Conservation (phyloP, 148 eudicot genomes). For the Chenopodium berlandieri region DNA sequence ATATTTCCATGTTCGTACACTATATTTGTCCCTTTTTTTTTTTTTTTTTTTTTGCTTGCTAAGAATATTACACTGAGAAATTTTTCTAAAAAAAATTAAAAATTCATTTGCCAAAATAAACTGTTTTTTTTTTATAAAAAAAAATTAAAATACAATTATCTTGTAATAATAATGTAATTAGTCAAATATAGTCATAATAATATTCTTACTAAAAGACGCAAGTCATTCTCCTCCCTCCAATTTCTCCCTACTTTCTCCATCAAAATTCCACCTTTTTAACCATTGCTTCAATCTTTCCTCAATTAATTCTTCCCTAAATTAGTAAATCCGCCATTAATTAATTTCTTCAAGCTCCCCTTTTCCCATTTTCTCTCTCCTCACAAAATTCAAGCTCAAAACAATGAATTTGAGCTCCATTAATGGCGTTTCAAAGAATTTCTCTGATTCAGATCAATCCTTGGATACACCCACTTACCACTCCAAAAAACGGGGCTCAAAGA, state of each 20-base stretch:
- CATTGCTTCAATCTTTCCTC: neutral
- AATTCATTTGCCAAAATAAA: too few relatives aligned
- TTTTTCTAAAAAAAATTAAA: too few relatives aligned
- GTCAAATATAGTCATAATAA: conserved; percentile 22
- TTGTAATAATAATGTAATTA: neutral
- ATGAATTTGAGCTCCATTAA: conserved; percentile 27
- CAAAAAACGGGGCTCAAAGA: conserved; percentile 21
- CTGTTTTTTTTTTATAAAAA: too few relatives aligned
- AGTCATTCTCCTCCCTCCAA: conserved; percentile 30
- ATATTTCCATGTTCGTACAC: too few relatives aligned
- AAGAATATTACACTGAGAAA: too few relatives aligned
- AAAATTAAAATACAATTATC: too few relatives aligned
- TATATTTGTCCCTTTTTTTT: too few relatives aligned
- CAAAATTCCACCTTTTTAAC: neutral
- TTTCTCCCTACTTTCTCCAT: neutral
- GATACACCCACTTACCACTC: conserved; percentile 12
- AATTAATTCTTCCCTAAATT: neutral
- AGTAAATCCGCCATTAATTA: neutral
- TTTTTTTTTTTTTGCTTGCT: too few relatives aligned
- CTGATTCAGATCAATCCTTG: conserved; percentile 25
- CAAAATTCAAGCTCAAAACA: neutral
- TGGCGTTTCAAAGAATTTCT: conserved; percentile 13
- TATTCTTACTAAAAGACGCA: conserved; percentile 18
- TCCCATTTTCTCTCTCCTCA: neutral
- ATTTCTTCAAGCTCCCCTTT: too few relatives aligned